phyloP scores from a whole-genome alignment of 257 asterid species.

The Solanum piurae region DNA sequence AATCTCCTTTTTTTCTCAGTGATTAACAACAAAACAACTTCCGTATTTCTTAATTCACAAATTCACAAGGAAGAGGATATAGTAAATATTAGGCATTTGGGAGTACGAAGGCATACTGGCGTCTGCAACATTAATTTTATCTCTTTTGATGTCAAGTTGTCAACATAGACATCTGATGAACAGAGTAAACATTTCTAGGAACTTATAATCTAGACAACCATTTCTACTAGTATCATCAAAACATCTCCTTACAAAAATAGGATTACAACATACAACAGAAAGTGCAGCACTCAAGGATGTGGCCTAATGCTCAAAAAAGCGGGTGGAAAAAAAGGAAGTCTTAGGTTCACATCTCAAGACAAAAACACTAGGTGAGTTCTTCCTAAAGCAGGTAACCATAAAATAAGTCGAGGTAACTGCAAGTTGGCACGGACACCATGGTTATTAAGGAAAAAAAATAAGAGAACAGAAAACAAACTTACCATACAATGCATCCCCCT shows the following conservation, averaged over 20 bases:
- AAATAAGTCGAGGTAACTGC: neutral
- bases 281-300: neutral
- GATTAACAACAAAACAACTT: neutral
- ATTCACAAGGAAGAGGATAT: neutral
- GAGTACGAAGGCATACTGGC: neutral
- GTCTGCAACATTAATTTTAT: neutral
- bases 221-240: neutral
- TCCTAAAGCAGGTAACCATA: neutral
- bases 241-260: neutral
- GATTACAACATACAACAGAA: neutral
- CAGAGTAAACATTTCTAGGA: neutral
- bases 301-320: neutral
- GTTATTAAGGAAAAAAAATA: neutral
- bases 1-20: neutral
- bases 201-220: neutral
- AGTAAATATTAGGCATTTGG: neutral
- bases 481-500: slow-evolving; percentile 18
- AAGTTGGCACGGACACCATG: neutral
- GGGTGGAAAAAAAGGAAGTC: neutral
- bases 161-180: neutral
- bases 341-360: neutral
- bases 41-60: neutral
- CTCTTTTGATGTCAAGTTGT: neutral
- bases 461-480: neutral
- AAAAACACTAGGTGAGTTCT: neutral